phyloP scores from a whole-genome alignment of 192 early-diverging fungal genomes.

The Coemansia javaensis region DNA sequence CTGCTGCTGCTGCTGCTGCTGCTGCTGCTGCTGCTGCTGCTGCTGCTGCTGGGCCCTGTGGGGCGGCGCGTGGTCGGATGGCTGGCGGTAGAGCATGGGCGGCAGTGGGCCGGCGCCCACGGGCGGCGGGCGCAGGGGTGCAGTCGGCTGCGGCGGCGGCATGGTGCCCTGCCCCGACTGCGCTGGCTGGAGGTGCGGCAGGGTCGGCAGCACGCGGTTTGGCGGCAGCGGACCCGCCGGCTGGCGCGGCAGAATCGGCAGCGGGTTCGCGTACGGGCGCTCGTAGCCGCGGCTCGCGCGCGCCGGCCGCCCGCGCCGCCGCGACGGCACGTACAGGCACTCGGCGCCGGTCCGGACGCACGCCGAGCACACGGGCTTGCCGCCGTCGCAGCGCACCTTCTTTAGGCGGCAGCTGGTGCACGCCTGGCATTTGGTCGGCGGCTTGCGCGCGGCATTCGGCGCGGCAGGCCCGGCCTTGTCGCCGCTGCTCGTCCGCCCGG shows the following conservation, averaged over 20 bases:
- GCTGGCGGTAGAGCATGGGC: slow-evolving; percentile 20
- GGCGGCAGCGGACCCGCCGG: slow-evolving; percentile 14
- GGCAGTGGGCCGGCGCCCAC: slow-evolving; percentile 22
- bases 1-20: too few relatives aligned
- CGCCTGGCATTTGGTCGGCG: slow-evolving; percentile 47
- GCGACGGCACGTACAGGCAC: slow-evolving; percentile 49
- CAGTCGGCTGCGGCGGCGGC: slow-evolving; percentile 40
- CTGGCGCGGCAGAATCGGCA: slow-evolving; percentile 50
- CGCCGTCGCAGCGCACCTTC: slow-evolving; percentile 51
- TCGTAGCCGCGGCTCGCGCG: slow-evolving; percentile 47
- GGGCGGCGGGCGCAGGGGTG: slow-evolving; percentile 4
- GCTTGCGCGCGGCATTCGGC: slow-evolving; percentile 28
- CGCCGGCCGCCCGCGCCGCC: slow-evolving; percentile 45
- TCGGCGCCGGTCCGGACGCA: slow-evolving; percentile 34
- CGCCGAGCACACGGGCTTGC: slow-evolving; percentile 45
- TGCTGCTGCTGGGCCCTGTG: slow-evolving; percentile 7
- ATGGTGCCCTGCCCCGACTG: slow-evolving; percentile 40
- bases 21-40: slow-evolving; percentile 8
- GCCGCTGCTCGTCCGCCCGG: slow-evolving; percentile 6
- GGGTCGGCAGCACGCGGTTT: slow-evolving; percentile 31
- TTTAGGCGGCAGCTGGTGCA: slow-evolving; percentile 52
- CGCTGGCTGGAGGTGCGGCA: slow-evolving; percentile 41
- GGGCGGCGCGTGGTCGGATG: neutral
- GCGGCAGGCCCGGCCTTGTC: slow-evolving; percentile 14
- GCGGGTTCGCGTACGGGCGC: slow-evolving; percentile 41